A percentile compares a stretch with the other conserved stretches of the same genome.
Evolutionary conservation across 2,329 filamentous ascomycete species (phyloP).

Genomic region (Aureobasidium sp.): DNA sequence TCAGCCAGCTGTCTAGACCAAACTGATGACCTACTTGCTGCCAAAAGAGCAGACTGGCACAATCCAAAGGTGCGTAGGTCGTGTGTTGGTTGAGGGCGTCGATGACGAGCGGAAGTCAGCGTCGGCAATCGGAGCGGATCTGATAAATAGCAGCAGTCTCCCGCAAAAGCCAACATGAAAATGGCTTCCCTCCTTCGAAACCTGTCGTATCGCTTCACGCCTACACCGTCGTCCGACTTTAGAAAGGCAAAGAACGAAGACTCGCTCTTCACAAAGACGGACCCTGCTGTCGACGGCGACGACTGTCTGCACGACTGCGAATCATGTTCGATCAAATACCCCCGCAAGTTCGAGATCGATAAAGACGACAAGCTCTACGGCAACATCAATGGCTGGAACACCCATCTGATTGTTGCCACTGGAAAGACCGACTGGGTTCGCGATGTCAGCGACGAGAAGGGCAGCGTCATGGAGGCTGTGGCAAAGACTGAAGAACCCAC

Average conservation of each 20-base stretch:
- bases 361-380: conserved; percentile 74
- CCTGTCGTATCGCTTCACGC: conserved; percentile 20
- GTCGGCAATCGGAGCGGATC: conserved; percentile 3
- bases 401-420: conserved; percentile 87
- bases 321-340: conserved; percentile 69
- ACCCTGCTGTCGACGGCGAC: conserved; percentile 72
- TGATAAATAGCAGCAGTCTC: not conserved
- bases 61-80: not conserved
- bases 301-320: conserved; percentile 84
- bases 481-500: conserved; percentile 46
- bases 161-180: conserved; percentile 10
- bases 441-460: conserved; percentile 77
- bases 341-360: conserved; percentile 64
- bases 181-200: conserved; percentile 21
- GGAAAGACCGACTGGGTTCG: conserved; percentile 91
- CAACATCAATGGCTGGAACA: conserved; percentile 75
- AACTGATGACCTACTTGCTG: not conserved
- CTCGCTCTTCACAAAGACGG: conserved; percentile 63
- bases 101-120: not conserved
- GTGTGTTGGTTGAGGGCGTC: not conserved
- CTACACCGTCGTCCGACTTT: conserved; percentile 33
- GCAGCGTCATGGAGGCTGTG: conserved; percentile 47
- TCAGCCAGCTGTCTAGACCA: not conserved
- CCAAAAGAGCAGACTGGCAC: not conserved
- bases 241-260: conserved; percentile 37